phyloP scores from a whole-genome alignment of 352 stramenopile species.

The Thalassiosira livingstoniorum region DNA sequence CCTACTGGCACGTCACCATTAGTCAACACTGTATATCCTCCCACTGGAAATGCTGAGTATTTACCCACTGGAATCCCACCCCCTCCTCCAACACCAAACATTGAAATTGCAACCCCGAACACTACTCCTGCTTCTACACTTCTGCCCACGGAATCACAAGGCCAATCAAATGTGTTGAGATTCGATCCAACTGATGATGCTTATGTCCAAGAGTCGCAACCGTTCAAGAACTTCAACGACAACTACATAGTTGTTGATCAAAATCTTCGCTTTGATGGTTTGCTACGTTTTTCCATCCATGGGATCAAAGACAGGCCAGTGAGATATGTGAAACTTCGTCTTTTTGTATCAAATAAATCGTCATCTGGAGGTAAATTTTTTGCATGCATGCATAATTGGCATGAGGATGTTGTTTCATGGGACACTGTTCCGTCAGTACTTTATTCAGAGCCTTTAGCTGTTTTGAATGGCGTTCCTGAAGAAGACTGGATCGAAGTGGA shows the following conservation, averaged over 20 bases:
- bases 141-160: neutral
- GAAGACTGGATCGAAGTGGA: constrained; percentile 60
- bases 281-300: constrained; percentile 55
- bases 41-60: no score
- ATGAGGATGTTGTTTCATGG: constrained; percentile 62
- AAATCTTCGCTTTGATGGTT: constrained; percentile 56
- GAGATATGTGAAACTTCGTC: constrained; percentile 51
- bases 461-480: constrained; percentile 24
- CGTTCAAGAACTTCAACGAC: constrained; percentile 57
- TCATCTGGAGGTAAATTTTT: constrained; percentile 57
- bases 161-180: constrained; percentile 16
- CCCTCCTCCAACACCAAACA: no score
- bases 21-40: no score
- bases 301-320: constrained; percentile 38
- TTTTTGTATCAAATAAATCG: constrained; percentile 46
- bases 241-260: constrained; percentile 56
- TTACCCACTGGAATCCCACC: no score
- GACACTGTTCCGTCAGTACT: constrained; percentile 51
- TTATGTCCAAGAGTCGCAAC: constrained; percentile 53
- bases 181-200: constrained; percentile 55
- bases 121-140: no score
- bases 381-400: constrained; percentile 41
- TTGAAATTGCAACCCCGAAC: no score
- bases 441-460: constrained; percentile 30
- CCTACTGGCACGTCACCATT: no score